Conservation (phyloP, 306 rosid species). For the Corylus avellana region DNA sequence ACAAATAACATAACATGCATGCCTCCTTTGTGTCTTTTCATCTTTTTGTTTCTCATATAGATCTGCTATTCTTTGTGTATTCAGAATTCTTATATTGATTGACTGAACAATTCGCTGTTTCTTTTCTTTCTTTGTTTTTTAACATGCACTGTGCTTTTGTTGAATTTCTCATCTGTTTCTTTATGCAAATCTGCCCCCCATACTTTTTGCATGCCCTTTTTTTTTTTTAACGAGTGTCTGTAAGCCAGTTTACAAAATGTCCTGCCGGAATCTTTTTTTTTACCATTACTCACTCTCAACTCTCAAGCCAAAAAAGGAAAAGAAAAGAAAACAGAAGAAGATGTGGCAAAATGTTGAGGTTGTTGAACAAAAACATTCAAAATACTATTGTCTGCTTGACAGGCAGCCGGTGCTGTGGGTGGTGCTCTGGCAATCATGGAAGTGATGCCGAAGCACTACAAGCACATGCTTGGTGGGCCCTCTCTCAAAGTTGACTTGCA, state of each 20-base stretch:
- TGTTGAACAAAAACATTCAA: not conserved
- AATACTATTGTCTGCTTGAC: conserved; percentile 11
- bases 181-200: not conserved
- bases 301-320: no score
- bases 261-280: not conserved
- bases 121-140: no score
- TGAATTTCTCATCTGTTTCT: not conserved
- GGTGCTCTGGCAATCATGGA: conserved; percentile 78
- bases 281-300: not conserved
- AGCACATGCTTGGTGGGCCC: conserved; percentile 82
- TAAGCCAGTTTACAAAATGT: not conserved
- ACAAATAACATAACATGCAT: not conserved
- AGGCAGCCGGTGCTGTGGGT: conserved; percentile 86
- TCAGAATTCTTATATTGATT: not conserved
- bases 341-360: not conserved
- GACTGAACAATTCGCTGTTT: not conserved
- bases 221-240: no score
- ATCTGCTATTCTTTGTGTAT: not conserved
- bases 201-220: no score
- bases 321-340: not conserved
- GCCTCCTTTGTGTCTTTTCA: not conserved
- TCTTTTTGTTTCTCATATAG: not conserved
- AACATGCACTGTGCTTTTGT: not conserved
- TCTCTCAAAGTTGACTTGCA: conserved; percentile 83
- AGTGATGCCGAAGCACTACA: conserved; percentile 62